Conservation (phyloP, 2,329 filamentous ascomycete species). For the Ceratocystis papillata region DNA sequence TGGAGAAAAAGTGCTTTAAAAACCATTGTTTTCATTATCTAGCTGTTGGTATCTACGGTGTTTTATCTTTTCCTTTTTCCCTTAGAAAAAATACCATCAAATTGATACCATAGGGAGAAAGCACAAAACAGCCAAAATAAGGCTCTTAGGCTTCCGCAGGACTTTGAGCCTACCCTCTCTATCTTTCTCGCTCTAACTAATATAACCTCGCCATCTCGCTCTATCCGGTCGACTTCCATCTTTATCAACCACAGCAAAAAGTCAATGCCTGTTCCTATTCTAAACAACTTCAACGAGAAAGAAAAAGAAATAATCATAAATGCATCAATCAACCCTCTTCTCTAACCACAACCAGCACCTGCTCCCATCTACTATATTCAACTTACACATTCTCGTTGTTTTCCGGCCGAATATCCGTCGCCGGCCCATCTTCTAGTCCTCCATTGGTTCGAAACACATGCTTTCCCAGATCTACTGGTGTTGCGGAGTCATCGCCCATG, state of each 20-base stretch:
- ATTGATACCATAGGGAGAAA: background rate
- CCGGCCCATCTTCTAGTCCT: slow-evolving; percentile 18
- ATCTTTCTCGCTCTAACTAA: background rate
- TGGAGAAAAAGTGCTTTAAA: no score
- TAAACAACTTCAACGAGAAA: slow-evolving; percentile 4
- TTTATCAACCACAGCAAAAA: background rate
- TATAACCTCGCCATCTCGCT: background rate
- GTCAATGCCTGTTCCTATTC: background rate
- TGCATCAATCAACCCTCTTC: background rate
- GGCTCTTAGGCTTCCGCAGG: background rate
- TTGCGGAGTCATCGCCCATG: slow-evolving; percentile 23
- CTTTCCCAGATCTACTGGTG: slow-evolving; percentile 14
- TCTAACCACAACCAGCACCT: no score
- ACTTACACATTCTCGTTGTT: slow-evolving; percentile 18
- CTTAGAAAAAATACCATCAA: background rate
- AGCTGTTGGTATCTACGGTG: no score
- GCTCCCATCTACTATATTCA: no score
- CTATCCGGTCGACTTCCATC: slow-evolving; percentile 8
- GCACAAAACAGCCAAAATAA: background rate
- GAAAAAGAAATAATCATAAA: slow-evolving; percentile 1
- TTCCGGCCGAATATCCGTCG: slow-evolving; percentile 24
- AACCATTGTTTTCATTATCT: no score
- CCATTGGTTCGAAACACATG: background rate
- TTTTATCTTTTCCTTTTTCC: no score
- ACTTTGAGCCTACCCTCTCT: no score